Evolutionary conservation across 129 eudicot genomes (phyloP).

Genomic region (Pittosporum tobira): DNA sequence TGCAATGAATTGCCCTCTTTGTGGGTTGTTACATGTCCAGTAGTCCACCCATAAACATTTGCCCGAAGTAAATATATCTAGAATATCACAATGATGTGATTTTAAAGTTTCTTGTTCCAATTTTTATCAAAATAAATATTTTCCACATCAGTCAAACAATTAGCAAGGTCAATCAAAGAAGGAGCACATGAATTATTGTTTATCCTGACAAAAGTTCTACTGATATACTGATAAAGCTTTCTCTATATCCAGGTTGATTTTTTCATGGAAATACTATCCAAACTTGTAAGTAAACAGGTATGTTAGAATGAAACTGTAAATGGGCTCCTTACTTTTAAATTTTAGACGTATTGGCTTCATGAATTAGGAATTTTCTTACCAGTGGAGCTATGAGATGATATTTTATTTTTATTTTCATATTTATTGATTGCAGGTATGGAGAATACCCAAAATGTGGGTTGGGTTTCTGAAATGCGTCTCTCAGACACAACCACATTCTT

Average conservation of each 20-base stretch:
- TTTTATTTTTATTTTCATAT: conserved; percentile 17
- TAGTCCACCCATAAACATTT: no score
- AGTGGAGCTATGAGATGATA: conserved; percentile 3
- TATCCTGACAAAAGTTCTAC: not conserved
- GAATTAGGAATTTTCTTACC: not conserved
- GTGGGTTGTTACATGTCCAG: no score
- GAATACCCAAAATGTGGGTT: conserved; percentile 87
- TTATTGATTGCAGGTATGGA: conserved; percentile 58
- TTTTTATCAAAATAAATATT: no score
- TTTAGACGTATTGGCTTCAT: not conserved
- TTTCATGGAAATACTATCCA: conserved; percentile 88
- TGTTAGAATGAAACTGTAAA: conserved; percentile 4
- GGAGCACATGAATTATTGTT: no score
- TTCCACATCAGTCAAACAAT: no score
- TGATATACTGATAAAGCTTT: not conserved
- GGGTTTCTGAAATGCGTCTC: conserved; percentile 92
- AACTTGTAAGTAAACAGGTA: conserved; percentile 88
- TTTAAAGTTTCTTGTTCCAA: no score
- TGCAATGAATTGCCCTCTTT: not conserved
- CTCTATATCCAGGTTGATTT: conserved; percentile 53
- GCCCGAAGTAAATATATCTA: no score
- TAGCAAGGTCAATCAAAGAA: no score
- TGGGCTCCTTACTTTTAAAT: not conserved
- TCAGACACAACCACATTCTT: conserved; percentile 95
- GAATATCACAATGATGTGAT: no score